Evolutionary conservation across 75 land plant genomes (phyloP).

Genomic region (Chamaecyparis obtusa): DNA sequence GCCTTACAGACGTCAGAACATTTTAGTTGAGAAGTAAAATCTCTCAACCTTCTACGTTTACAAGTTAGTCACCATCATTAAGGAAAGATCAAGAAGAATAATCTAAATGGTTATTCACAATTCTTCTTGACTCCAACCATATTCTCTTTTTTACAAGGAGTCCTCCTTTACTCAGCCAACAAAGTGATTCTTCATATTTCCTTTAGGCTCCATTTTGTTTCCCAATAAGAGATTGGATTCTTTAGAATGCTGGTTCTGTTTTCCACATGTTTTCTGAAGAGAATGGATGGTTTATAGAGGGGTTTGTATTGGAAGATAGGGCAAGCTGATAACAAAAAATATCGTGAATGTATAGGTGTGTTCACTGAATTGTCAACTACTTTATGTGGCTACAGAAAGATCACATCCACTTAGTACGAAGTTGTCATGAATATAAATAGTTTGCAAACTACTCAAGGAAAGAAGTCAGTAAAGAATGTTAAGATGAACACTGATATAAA

Average conservation of each 20-base stretch:
- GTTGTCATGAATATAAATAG: neutral
- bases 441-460: neutral
- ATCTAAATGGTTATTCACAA: too few relatives aligned
- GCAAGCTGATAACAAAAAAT: too few relatives aligned
- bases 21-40: neutral
- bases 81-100: neutral
- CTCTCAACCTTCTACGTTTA: neutral
- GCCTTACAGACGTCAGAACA: neutral
- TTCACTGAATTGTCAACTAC: neutral
- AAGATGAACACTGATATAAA: neutral
- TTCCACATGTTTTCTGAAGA: neutral
- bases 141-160: too few relatives aligned
- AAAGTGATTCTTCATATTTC: too few relatives aligned
- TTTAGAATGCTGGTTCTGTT: neutral
- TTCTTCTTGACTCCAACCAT: neutral
- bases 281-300: neutral
- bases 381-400: neutral
- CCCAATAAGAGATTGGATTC: neutral
- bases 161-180: too few relatives aligned
- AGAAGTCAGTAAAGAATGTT: neutral
- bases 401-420: neutral
- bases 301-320: neutral
- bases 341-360: neutral
- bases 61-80: too few relatives aligned
- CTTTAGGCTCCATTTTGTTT: too few relatives aligned